Percentiles rank a stretch among this genome's conserved stretches.
These are phyloP conservation scores for Xylaria palmicola DNA, from an alignment of 495 filamentous ascomycete genomes.

Conservation along the genomic window DNA sequence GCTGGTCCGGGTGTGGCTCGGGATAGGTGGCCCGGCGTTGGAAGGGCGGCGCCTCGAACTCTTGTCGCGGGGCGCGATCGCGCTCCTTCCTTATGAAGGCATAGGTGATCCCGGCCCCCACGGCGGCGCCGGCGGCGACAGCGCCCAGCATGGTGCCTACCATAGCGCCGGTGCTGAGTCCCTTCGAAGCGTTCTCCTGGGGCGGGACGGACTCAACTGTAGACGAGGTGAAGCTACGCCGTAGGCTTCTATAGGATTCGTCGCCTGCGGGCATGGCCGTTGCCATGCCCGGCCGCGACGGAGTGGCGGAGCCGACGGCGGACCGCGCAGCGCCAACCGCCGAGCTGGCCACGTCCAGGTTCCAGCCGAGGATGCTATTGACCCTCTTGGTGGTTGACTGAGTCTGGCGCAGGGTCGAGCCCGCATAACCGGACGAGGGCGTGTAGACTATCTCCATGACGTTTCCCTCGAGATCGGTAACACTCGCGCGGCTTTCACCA, in stretches of 20 bases:
- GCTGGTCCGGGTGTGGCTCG: slow-evolving; percentile 33
- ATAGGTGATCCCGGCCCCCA: slow-evolving; percentile 73
- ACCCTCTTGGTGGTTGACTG: slow-evolving; percentile 42
- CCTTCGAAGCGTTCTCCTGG: slow-evolving; percentile 31
- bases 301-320: slow-evolving; percentile 22
- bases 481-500: slow-evolving; percentile 35
- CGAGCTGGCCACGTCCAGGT: slow-evolving; percentile 41
- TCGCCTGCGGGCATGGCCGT: slow-evolving; percentile 17
- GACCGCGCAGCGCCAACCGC: slow-evolving; percentile 21
- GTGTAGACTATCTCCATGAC: slow-evolving; percentile 48
- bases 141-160: slow-evolving; percentile 69
- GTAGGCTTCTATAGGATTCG: slow-evolving; percentile 29
- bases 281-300: slow-evolving; percentile 15
- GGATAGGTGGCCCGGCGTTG: slow-evolving; percentile 39
- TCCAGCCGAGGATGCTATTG: slow-evolving; percentile 51
- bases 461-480: slow-evolving; percentile 54
- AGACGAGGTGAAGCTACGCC: slow-evolving; percentile 37
- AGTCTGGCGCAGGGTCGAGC: slow-evolving; percentile 20
- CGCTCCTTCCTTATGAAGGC: slow-evolving; percentile 62
- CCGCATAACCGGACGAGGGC: slow-evolving; percentile 30
- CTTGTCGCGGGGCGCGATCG: slow-evolving; percentile 40
- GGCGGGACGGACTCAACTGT: slow-evolving; percentile 33
- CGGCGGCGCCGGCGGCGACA: slow-evolving; percentile 68
- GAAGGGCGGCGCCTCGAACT: slow-evolving; percentile 36
- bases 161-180: slow-evolving; percentile 40